Conservation (phyloP, 352 stramenopile genomes). For the Lagenidium sp. region DNA sequence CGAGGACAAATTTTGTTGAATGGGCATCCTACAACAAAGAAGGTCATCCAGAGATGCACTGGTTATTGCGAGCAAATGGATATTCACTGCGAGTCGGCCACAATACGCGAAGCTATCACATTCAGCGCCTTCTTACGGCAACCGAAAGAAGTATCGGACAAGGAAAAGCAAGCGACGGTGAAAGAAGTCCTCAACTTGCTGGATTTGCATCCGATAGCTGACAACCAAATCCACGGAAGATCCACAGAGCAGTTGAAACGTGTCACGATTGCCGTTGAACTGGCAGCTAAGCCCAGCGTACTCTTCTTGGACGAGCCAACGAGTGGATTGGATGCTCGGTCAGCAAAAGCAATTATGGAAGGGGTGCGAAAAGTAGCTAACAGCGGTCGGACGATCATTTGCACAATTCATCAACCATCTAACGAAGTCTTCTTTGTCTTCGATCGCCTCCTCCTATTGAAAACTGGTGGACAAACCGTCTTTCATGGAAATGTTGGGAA, state of each 20-base stretch:
- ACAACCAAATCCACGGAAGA: conserved; percentile 23
- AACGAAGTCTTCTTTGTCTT: conserved; percentile 63
- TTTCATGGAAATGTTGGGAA: conserved; percentile 29
- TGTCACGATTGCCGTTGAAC: conserved; percentile 74
- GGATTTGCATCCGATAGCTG: conserved; percentile 19
- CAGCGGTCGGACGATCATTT: conserved; percentile 66
- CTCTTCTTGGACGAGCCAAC: conserved; percentile 71
- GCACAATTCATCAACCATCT: conserved; percentile 87
- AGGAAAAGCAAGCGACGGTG: conserved; percentile 24
- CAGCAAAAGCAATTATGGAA: conserved; percentile 50
- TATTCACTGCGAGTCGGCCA: conserved; percentile 31
- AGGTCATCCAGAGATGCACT: conserved; percentile 13
- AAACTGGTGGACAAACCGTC: conserved; percentile 9
- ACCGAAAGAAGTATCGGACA: conserved; percentile 4
- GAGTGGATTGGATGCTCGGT: conserved; percentile 31
- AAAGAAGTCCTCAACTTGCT: conserved; percentile 29
- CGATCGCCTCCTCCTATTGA: conserved; percentile 40
- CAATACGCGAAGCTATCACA: conserved; percentile 29
- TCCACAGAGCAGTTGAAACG: conserved; percentile 30
- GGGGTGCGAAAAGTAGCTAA: conserved; percentile 42
- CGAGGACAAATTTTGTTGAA: conserved; percentile 64
- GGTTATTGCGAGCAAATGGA: conserved; percentile 17
- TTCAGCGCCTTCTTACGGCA: conserved; percentile 75
- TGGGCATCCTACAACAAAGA: conserved; percentile 11
- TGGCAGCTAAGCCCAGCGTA: conserved; percentile 68